A percentile compares a stretch with the other conserved stretches of the same genome.
These are phyloP conservation scores for Dendrothele bispora DNA, from an alignment of 768 basidiomycete genomes.

Conservation along the genomic window DNA sequence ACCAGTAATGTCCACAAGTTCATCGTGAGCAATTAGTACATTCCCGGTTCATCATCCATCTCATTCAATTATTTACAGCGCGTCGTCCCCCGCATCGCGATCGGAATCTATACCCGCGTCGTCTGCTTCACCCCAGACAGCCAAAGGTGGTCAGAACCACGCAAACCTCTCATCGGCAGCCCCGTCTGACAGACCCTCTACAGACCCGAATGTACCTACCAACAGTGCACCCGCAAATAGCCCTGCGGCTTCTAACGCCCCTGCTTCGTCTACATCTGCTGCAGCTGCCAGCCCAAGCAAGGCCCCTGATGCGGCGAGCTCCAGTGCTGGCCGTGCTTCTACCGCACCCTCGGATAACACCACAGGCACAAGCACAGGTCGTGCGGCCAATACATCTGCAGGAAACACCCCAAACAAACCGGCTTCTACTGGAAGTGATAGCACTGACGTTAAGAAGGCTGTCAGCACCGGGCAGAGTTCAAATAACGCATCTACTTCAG, in stretches of 20 bases:
- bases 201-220: not conserved
- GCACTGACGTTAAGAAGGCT: not conserved
- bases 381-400: not conserved
- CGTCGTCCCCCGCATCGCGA: not conserved
- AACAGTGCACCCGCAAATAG: not conserved
- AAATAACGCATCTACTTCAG: conserved; percentile 6
- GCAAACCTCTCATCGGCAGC: not conserved
- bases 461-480: not conserved
- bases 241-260: not conserved
- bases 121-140: not conserved
- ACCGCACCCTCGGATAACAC: not conserved
- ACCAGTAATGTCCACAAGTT: not conserved
- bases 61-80: no score
- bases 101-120: not conserved
- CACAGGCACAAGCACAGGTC: not conserved
- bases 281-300: not conserved
- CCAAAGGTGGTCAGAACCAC: not conserved
- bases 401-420: not conserved
- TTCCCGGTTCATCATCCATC: no score
- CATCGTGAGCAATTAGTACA: no score
- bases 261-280: not conserved
- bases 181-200: no score
- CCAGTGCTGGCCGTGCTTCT: not conserved
- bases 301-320: not conserved
- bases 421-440: conserved; percentile 4